phyloP scores from a whole-genome alignment of 805 yeast species.

The Wilhelminamyces savonicus region DNA sequence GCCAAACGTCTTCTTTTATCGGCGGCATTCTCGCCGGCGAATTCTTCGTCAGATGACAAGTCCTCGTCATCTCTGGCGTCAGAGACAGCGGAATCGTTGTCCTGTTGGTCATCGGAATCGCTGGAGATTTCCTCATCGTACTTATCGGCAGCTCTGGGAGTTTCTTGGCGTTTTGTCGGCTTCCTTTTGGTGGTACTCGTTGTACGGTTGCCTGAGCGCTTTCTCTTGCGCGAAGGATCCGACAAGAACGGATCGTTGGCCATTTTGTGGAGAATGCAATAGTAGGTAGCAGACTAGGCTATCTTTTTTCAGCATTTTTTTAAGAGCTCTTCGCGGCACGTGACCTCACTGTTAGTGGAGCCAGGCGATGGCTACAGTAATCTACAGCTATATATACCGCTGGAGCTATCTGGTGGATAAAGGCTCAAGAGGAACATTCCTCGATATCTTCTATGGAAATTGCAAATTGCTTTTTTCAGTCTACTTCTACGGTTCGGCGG shows the following conservation, averaged over 20 bases:
- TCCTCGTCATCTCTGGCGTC: conserved; percentile 25
- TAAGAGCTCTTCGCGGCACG: too few relatives aligned
- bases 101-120: conserved; percentile 22
- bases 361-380: too few relatives aligned
- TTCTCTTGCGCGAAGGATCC: conserved; percentile 51
- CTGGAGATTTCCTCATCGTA: conserved; percentile 54
- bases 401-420: too few relatives aligned
- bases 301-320: too few relatives aligned
- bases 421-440: too few relatives aligned
- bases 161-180: conserved; percentile 6
- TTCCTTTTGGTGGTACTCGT: conserved; percentile 15
- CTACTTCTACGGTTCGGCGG: too few relatives aligned
- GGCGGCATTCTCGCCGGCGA: conserved; percentile 72
- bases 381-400: too few relatives aligned
- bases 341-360: too few relatives aligned
- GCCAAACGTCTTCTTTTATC: conserved; percentile 94
- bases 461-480: too few relatives aligned
- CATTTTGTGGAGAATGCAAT: conserved; percentile 19
- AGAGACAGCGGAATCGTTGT: conserved; percentile 14
- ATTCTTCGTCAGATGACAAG: conserved; percentile 64
- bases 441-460: too few relatives aligned
- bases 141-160: conserved; percentile 3
- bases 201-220: conserved; percentile 23
- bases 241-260: conserved; percentile 58
- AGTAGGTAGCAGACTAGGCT: too few relatives aligned